Percentiles rank a stretch among this genome's conserved stretches.
phyloP scores from a whole-genome alignment of 2,329 filamentous ascomycete genomes.

The Nectriaceae sp. region DNA sequence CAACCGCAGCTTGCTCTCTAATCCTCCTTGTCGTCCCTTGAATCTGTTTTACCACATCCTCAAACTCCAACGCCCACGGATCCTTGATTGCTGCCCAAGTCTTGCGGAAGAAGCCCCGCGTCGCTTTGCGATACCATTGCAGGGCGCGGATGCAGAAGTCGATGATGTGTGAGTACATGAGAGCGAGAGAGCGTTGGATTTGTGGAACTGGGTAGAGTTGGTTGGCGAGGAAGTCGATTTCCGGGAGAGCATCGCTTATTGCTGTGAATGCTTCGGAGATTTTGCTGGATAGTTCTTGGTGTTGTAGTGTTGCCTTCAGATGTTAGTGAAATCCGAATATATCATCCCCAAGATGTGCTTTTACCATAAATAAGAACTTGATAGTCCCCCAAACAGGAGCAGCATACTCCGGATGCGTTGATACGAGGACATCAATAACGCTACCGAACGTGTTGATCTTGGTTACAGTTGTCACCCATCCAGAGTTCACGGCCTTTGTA shows the following conservation, averaged over 20 bases:
- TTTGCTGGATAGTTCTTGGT: conserved; percentile 10
- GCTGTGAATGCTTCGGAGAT: conserved; percentile 3
- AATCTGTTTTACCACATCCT: conserved; percentile 11
- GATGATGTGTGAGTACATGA: conserved; percentile 11
- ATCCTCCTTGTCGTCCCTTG: conserved; percentile 3
- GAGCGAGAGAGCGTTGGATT: conserved; percentile 9
- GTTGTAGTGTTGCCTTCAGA: conserved; percentile 7
- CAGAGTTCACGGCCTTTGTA: background rate
- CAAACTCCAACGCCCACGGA: conserved; percentile 11
- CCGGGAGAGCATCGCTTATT: conserved; percentile 6
- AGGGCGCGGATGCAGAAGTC: conserved; percentile 13
- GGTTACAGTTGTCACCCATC: conserved; percentile 3
- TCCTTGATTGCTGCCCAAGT: conserved; percentile 7
- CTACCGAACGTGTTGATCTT: conserved; percentile 8
- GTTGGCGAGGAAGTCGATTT: conserved; percentile 11
- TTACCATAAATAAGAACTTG: conserved; percentile 11
- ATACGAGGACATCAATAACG: conserved; percentile 10
- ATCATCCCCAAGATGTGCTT: background rate
- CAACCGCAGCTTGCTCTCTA: conserved; percentile 8
- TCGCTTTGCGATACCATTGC: conserved; percentile 7
- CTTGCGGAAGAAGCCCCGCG: conserved; percentile 3
- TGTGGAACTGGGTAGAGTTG: conserved; percentile 12
- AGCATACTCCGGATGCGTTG: conserved; percentile 9
- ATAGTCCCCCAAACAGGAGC: conserved; percentile 13
- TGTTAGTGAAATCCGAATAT: background rate